Conservation (phyloP, 1,284 basidiomycete species). For the Microstroma glucosiphilum region DNA sequence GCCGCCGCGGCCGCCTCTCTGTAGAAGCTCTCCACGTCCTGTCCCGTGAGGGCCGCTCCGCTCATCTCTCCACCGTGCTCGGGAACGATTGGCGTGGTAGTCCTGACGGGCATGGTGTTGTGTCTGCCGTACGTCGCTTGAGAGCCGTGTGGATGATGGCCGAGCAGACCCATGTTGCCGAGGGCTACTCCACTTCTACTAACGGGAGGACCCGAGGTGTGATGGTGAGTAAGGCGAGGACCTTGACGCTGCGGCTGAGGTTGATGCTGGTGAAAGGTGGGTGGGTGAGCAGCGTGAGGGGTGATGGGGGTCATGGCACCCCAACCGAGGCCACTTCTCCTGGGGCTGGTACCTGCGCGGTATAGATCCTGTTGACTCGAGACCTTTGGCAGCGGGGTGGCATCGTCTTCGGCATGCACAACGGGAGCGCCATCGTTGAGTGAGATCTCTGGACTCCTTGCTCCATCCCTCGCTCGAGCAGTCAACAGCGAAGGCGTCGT, state of each 20-base stretch:
- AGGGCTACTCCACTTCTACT: slow-evolving; percentile 7
- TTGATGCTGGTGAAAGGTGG: slow-evolving; percentile 15
- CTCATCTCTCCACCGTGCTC: slow-evolving; percentile 44
- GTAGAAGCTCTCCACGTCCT: slow-evolving; percentile 7
- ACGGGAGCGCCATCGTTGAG: background rate
- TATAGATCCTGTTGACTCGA: slow-evolving; percentile 2
- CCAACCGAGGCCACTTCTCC: slow-evolving; percentile 37
- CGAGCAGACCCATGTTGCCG: slow-evolving; percentile 19
- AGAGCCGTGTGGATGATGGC: slow-evolving; percentile 18
- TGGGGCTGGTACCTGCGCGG: slow-evolving; percentile 29
- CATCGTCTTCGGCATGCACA: background rate
- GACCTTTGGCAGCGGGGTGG: background rate
- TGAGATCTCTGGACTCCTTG: background rate
- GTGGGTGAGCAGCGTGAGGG: slow-evolving; percentile 19
- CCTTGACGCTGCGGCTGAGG: slow-evolving; percentile 15
- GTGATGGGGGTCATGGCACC: slow-evolving; percentile 36
- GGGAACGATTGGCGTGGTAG: slow-evolving; percentile 33
- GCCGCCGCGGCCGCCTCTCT: slow-evolving; percentile 22
- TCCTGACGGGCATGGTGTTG: slow-evolving; percentile 25
- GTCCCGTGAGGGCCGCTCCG: slow-evolving; percentile 15
- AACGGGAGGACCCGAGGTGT: slow-evolving; percentile 13
- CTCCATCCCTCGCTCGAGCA: background rate
- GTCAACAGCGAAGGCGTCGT: background rate
- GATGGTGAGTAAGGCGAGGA: slow-evolving; percentile 16
- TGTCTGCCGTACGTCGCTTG: slow-evolving; percentile 21